Evolutionary conservation across 78 protist species (phyloP), one percentile per base, ranked within the genome.

Genomic region (Dictyostelium intermedium): DNA sequence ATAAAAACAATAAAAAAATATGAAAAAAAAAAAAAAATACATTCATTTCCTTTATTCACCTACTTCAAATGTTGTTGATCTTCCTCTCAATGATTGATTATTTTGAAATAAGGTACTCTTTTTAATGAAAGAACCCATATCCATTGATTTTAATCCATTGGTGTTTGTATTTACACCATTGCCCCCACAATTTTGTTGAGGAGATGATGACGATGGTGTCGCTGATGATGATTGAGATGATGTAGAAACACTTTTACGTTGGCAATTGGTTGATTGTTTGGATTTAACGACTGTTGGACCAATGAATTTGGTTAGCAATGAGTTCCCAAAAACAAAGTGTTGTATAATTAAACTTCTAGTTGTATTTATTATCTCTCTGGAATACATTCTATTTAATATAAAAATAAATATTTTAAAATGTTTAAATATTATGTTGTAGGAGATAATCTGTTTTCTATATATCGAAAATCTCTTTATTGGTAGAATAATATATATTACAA

Each of bases 331-430:
- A 10, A 80, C 94, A 18, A 89, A 80, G 37, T 89, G 85, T 50
- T 89, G 94, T 20, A 89, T 89, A 25, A 89, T 80, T 45, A 89
- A 27, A 66, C 63, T 80, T 47, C 94, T 89, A 9, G 94, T 89
- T 13, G 87, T 39, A 27, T 34, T n/a, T 18, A 89, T 70, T 27
- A 89, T 27, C 73, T 89, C 94, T 80, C 94, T 89, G 16, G 94
- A 89, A 20, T 79, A 25, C 94, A 89, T 89, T 76, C 5, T 0
- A 45, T 45, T 50, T 14, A 50, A 50, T 10, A 50, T 10, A 50
- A 45, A 45, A 45, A 45, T 13, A 13, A 45, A 45, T 45, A 45
- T 5, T 45, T 7, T 45, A 45, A 45, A 2, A 63, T 20, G 0
- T 45, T 45, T 4, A 45, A 7, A 10, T 45, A n/a, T 4, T 39